phyloP scores from a whole-genome alignment of 495 filamentous ascomycete species.

The Aspergillus cavernicola region DNA sequence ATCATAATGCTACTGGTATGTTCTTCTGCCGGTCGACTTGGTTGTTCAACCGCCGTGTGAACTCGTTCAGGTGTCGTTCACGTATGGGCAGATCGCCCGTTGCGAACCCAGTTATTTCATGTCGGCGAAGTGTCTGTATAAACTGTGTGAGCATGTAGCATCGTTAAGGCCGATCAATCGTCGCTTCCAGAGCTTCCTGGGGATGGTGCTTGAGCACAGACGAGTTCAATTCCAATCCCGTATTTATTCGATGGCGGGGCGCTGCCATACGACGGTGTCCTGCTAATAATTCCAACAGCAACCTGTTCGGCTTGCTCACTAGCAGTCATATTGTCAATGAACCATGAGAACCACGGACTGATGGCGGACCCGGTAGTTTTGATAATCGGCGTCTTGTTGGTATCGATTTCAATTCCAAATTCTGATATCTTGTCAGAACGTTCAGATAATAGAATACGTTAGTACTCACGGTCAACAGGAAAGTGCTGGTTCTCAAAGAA shows the following conservation, averaged over 20 bases:
- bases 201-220: constrained; percentile 36
- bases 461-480: constrained; percentile 34
- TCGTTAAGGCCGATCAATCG: neutral
- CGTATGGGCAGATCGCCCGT: neutral
- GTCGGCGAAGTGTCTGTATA: neutral
- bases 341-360: constrained; percentile 40
- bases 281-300: constrained; percentile 41
- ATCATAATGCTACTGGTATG: neutral
- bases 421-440: constrained; percentile 17
- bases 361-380: constrained; percentile 28
- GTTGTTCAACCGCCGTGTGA: neutral
- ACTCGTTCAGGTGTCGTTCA: neutral
- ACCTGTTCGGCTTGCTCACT: constrained; percentile 37
- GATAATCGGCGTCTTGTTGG: constrained; percentile 25
- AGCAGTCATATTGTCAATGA: constrained; percentile 35
- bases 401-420: constrained; percentile 33
- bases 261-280: constrained; percentile 31
- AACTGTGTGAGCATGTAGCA: too few relatives aligned
- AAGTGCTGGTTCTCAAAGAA: constrained; percentile 37
- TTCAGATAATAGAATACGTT: neutral
- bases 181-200: constrained; percentile 11
- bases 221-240: constrained; percentile 39
- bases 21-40: neutral
- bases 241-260: constrained; percentile 21
- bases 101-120: neutral